Base-by-base conservation (phyloP, 495 filamentous ascomycete species). In the Glutinoglossum americanum region DNA sequence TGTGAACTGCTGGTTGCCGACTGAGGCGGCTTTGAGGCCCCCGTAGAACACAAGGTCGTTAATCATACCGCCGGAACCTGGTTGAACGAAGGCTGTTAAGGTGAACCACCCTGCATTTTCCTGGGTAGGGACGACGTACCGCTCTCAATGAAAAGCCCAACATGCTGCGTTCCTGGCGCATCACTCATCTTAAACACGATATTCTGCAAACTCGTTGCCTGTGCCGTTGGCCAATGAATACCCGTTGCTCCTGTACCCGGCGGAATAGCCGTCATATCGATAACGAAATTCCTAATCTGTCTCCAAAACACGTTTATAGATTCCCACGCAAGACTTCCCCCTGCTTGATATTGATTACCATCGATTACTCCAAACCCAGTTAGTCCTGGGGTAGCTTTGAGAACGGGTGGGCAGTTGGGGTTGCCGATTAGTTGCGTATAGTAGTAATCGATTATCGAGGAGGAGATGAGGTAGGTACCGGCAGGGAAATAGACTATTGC, bases 1-100 rank as follows among this genome's bases (percentile, higher is more conserved):
- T 0, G 85, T 89, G 58, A 82, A 92, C 65, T 90, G 86, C 68
- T 90, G 85, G 62, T 85, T 88, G 17, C 85, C 85, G 58, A 87
- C 63, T 41, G 73, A 74, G 23, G 76, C 73, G 35, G 79, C 86
- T 37, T 76, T 73, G 0, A 72, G 68, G n/a, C 87, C 87, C 56
- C 87, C 87, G 57, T 80, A 79, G 68, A 88, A 88, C 10, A 76
- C 64, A 9, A 81, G 64, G 60, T 80, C 76, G 44, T 64, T 68
- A 65, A 88, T 69, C 60, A 87, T 85, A 9, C 84, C 84, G 11
- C 80, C 85, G 56, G 82, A 86, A 10, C 85, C 82, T 67, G 47
- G 53, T 74, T 67, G 10, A 63, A 72, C 57, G n/a, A n/a, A n/a
- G n/a, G n/a, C n/a, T n/a, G n/a, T n/a, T n/a, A n/a, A n/a, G n/a